Conservation (phyloP, 192 early-diverging fungal species). For the Phycomyces blakesleeanus region DNA sequence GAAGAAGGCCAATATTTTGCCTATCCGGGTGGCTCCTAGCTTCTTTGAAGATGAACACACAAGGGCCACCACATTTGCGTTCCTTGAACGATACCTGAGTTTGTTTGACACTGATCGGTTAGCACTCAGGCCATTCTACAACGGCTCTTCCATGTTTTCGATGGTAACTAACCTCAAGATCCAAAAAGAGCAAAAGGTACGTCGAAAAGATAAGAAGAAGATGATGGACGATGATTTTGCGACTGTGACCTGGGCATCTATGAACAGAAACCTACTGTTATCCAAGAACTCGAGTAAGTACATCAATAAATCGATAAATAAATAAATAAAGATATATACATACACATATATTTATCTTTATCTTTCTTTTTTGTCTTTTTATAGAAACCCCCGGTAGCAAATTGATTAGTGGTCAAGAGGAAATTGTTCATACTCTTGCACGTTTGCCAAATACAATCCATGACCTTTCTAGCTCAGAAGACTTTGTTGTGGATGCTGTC, state of each 20-base stretch:
- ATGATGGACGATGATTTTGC: conserved; percentile 21
- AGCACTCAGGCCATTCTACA: conserved; percentile 31
- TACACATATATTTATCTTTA: no score
- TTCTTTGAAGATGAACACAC: conserved; percentile 42
- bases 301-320: no score
- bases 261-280: conserved; percentile 16
- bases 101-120: conserved; percentile 36
- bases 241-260: conserved; percentile 10
- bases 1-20: conserved; percentile 17
- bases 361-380: not conserved
- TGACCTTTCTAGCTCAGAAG: conserved; percentile 34
- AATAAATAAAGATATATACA: no score
- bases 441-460: conserved; percentile 39
- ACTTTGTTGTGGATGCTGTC: conserved; percentile 42
- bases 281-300: conserved; percentile 21
- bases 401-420: conserved; percentile 14
- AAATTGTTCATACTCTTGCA: conserved; percentile 14
- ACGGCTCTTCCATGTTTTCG: conserved; percentile 39
- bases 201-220: conserved; percentile 23
- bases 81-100: conserved; percentile 34
- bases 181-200: not conserved
- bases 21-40: conserved; percentile 8
- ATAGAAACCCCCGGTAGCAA: conserved; percentile 11
- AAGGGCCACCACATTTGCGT: conserved; percentile 29
- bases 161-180: conserved; percentile 17